Evolutionary conservation across 768 basidiomycete genomes (phyloP), one percentile per base, ranked within the genome.

Genomic region (Udeniomyces megalosporus): DNA sequence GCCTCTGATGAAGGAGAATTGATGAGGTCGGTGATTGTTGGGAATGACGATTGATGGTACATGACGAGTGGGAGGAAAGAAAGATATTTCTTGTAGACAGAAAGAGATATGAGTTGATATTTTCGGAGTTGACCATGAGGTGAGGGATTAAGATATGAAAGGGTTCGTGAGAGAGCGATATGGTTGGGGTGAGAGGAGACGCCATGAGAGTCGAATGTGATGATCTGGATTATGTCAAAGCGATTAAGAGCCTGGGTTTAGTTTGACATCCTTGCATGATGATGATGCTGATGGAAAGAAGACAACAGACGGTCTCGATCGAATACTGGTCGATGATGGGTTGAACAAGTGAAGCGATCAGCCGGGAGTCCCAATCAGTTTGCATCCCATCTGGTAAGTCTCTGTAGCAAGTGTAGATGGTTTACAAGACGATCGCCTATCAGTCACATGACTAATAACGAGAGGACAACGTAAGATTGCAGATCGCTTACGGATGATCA

Each of bases 121-220:
- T 42, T 42, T 8, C 17, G 38, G 10, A 42, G 38, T 17, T 42
- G 10, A 8, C 38, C 17, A 42, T 8, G 38, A 8, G 38, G 38
- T 42, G 38, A 8, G 8, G 8, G 38, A 42, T 8, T 42, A 8
- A 42, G 38, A 42, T 17, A 76, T 57, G 76, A 71, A 45, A 76
- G 70, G 42, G 78, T 80, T 44, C 83, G 85, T 24, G 74, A 70
- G 8, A 91, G 76, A 1, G 88, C 82, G 66, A 76, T 78, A 73
- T 95, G 91, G 70, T 95, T 95, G 2, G 86, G 86, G 69, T 93
- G 91, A 3, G 76, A 76, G n/a, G 90, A 88, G 15, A 93, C 75
- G 2, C 90, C 91, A 2, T 68, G 67, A 0, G 74, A 62, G 72
- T 95, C 91, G 70, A 93, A 95, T 0, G 89, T 92, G 52, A 95